phyloP scores from a whole-genome alignment of 2,329 filamentous ascomycete genomes.

The Beauveria australis region DNA sequence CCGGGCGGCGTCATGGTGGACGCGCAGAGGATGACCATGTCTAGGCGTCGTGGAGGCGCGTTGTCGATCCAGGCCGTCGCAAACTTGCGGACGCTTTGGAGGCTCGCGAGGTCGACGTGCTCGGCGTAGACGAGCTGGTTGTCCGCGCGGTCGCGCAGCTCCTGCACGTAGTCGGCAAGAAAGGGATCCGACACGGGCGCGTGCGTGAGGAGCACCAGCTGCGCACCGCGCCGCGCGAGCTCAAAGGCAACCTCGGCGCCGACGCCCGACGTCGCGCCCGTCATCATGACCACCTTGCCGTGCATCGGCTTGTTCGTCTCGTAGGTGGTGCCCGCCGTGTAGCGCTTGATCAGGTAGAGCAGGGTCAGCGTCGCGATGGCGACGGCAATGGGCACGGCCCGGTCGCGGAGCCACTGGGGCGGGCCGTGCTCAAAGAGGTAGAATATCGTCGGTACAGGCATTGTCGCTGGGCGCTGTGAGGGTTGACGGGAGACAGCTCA shows the following conservation, averaged over 20 bases:
- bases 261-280: conserved; percentile 89
- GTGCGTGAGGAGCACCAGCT: conserved; percentile 83
- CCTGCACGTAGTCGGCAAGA: conserved; percentile 85
- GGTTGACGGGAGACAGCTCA: background rate
- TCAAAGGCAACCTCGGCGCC: conserved; percentile 68
- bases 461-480: conserved; percentile 19
- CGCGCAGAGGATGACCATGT: conserved; percentile 85
- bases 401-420: conserved; percentile 39
- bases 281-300: conserved; percentile 88
- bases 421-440: conserved; percentile 39
- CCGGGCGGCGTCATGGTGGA: conserved; percentile 67
- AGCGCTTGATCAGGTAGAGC: conserved; percentile 55
- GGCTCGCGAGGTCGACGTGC: conserved; percentile 78
- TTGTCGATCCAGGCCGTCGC: conserved; percentile 99
- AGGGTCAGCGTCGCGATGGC: conserved; percentile 26
- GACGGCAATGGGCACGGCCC: conserved; percentile 36
- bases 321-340: conserved; percentile 68
- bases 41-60: conserved; percentile 75
- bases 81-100: conserved; percentile 88
- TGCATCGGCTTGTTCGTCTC: conserved; percentile 76
- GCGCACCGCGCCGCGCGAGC: conserved; percentile 75
- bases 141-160: conserved; percentile 64
- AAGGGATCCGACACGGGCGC: conserved; percentile 77
- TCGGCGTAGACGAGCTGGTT: conserved; percentile 93
- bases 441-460: conserved; percentile 46